Evolutionary conservation across 148 eudicot species (phyloP).

Genomic region (Nepenthes gracilis): DNA sequence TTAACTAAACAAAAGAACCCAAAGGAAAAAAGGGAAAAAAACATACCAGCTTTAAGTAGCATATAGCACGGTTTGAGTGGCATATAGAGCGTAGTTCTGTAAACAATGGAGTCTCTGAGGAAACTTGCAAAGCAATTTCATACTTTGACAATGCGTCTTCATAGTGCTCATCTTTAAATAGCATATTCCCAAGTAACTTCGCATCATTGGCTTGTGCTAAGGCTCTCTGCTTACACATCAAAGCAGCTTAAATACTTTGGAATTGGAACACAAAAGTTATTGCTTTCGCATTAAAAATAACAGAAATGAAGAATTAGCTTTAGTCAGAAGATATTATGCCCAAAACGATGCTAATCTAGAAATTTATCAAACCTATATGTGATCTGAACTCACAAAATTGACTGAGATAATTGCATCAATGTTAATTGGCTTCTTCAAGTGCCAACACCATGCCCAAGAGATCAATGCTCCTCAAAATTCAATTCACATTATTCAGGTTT

Average conservation of each 20-base stretch:
- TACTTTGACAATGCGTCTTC: slow-evolving; percentile 77
- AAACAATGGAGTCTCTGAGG: slow-evolving; percentile 49
- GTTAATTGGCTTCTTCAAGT: too few species aligned
- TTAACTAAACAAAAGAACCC: too few species aligned
- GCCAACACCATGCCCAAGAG: too few species aligned
- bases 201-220: slow-evolving; percentile 69
- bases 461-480: too few species aligned
- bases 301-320: not conserved
- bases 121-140: slow-evolving; percentile 57
- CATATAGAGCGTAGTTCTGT: slow-evolving; percentile 84
- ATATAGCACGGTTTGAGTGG: slow-evolving; percentile 66
- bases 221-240: slow-evolving; percentile 35
- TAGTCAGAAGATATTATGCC: not conserved
- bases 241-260: not conserved
- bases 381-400: too few species aligned
- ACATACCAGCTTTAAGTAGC: slow-evolving; percentile 73
- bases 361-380: too few species aligned
- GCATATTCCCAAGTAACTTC: slow-evolving; percentile 63
- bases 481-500: too few species aligned
- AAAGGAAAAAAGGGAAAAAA: not conserved
- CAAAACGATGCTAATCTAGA: not conserved
- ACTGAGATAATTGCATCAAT: too few species aligned
- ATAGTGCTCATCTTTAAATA: slow-evolving; percentile 56
- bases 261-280: not conserved
- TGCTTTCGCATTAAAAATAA: not conserved